Base-by-base conservation (phyloP, 495 filamentous ascomycete species). In the Bacidia rubella region DNA sequence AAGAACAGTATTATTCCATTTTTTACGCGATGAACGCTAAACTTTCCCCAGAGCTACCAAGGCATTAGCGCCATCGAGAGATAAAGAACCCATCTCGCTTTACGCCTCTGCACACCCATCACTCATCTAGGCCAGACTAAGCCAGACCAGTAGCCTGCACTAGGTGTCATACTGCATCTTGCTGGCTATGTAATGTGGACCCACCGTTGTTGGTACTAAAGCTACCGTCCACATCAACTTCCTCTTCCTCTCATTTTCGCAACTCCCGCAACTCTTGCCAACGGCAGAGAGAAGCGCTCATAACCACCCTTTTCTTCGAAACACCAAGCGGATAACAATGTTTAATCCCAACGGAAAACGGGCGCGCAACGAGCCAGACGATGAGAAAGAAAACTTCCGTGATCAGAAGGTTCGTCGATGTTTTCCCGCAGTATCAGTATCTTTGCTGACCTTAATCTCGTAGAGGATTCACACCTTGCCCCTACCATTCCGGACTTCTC, bases 401-500 rank as follows among this genome's bases (percentile, higher is more conserved):
- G 53, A 59, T 22, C 12, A 54, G 12, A 59, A 57, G 54, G 49
- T 61, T 54, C 49, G 39, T 38, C 35, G 11, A 24, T 41, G 19
- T 7, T 12, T 5, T 15, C 1, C 25, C 11, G 25, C 5, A 11
- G 7, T 11, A 9, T 27, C 17, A 47, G 17, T 19, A 12, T 26
- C 19, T 2, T 17, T 32, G 25, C 41, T 54, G 9, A 55, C 11
- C 12, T n/a, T 9, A 20, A n/a, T 5, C 2, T 39, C 17, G 17
- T 21, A 71, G 67, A 70, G 43, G 35, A 46, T 49, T n/a, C 25
- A 63, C 54, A 60, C 54, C 41, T 59, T 65, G 46, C 51, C 64
- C n/a, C 52, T 71, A 32, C 57, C 68, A 21, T 61, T 71, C 52
- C 67, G 63, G 17, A 63, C 62, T 11, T 66, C 66, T 21, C 63